Evolutionary conservation across 2,329 filamentous ascomycete species (phyloP), one percentile per base, ranked within the genome.

Genomic region (Pleomassaria siparia): DNA sequence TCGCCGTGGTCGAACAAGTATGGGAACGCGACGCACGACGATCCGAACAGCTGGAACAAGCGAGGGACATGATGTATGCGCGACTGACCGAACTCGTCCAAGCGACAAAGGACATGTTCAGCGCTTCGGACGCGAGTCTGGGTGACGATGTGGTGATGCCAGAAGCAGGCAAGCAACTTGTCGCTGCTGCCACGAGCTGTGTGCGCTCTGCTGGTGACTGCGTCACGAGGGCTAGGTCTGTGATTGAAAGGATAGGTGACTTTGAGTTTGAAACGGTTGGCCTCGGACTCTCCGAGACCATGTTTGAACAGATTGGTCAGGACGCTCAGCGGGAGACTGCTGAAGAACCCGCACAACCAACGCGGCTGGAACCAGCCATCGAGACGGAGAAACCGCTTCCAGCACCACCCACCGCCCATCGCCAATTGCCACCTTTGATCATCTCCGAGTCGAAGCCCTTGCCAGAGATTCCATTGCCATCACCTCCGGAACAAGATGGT

Each of bases 131-230:
- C n/a, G 76, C 80, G 7, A 85, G 87, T 11, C 83, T 87, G 21
- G 80, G 81, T 25, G 88, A 91, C 51, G 85, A 92, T 50, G 78
- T 95, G 26, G 87, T 95, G 58, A 82, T 91, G 71, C 88, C 88
- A 1, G 84, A 90, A 51, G 86, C 92, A 62, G 90, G 89, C 55
- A 85, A 83, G 55, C 80, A 85, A 22, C 78, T 96, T 32, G 81
- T 94, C 25, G 78, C 81, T 51, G 89, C 90, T 16, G 91, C 91
- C 8, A 96, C 91, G 6, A 85, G 83, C 50, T 96, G 91, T 65
- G 91, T 99, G 21, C 86, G 90, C 58, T 88, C 89, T 18, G 91
- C 91, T 36, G 92, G 92, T 32, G 91, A 96, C 59, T 96, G 92
- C 69, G 88, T 96, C 16, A 86, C 88, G 6, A 92, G 91, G 72